phyloP scores from a whole-genome alignment of 345 rosid genomes.

The Passiflora organensis region DNA sequence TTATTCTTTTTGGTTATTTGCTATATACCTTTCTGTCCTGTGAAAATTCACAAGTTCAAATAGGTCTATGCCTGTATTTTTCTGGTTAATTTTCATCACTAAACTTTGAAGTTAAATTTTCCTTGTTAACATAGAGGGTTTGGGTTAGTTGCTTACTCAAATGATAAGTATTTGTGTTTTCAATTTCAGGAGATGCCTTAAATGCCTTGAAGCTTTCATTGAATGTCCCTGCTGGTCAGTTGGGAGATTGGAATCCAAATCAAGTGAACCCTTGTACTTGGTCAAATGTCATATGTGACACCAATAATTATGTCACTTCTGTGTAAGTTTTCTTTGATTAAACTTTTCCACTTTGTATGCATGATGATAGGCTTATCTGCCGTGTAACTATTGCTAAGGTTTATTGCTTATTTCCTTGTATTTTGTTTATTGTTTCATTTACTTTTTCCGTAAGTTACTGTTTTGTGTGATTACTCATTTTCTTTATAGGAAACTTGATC shows the following conservation, averaged over 20 bases:
- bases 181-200: conserved; percentile 69
- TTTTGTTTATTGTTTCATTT: neutral
- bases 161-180: conserved; percentile 18
- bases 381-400: too few species aligned
- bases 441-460: too few species aligned
- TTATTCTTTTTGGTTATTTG: too few species aligned
- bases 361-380: too few species aligned
- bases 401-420: neutral
- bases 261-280: conserved; percentile 94
- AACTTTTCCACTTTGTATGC: conserved; percentile 2
- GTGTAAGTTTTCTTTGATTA: conserved; percentile 49
- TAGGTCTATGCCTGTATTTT: too few species aligned
- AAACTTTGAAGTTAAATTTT: too few species aligned
- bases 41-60: too few species aligned
- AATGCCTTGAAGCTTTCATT: conserved; percentile 47
- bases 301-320: conserved; percentile 46
- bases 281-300: conserved; percentile 69
- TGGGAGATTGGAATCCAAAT: conserved; percentile 73
- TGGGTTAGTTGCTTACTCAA: conserved; percentile 13
- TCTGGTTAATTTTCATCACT: too few species aligned
- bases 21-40: too few species aligned
- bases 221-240: conserved; percentile 42
- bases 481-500: neutral
- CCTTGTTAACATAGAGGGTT: too few species aligned
- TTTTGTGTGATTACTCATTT: neutral